Base-by-base conservation (phyloP, 1,284 basidiomycete genomes). In the Moesziomyces sp. region DNA sequence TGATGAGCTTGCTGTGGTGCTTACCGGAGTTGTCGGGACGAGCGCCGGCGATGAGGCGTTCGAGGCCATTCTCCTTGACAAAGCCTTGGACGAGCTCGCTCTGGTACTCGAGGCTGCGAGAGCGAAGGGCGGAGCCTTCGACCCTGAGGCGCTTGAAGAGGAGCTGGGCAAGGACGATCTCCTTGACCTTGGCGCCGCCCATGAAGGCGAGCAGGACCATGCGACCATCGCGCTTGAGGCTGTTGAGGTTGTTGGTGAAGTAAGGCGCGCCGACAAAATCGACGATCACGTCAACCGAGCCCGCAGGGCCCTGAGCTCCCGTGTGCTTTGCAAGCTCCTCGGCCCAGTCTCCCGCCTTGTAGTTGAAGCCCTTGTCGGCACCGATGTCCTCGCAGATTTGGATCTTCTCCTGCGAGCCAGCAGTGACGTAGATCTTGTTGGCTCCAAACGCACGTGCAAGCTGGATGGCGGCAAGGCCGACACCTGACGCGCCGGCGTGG, bases 381-480 rank as follows among this genome's bases (percentile, higher is more conserved):
- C 90, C 90, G 76, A 85, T 71, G 46, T 83, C 74, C 55, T 91
- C 86, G 23, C 96, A 87, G 87, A 91, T 93, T 56, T 91, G 87
- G 60, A 94, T 88, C 85, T 97, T 98, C 45, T 92, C 91, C 78
- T 89, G 87, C 5, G 90, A 91, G 1, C 94, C 95, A 14, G 93
- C 93, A 3, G 95, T 97, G 14, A 83, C 74, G 55, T 79, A 82
- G 26, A 85, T 64, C 47, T 74, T 67, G 18, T 60, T 63, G 7
- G 92, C 91, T 66, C 89, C 89, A 65, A 88, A 90, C 56, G 88
- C 82, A 60, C 91, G 88, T 14, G 94, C 93, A 21, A 98, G 87
- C 85, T 98, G 95, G 59, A 93, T 93, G 3, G 93, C 93, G 3
- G 94, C 91, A 16, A 96, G 85, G 3, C 95, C 95, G 3, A 97